A percentile compares a stretch with the other conserved stretches of the same genome.
These are phyloP conservation scores for Pezicula radicicola DNA, from an alignment of 2,329 filamentous ascomycete genomes.

Conservation along the genomic window DNA sequence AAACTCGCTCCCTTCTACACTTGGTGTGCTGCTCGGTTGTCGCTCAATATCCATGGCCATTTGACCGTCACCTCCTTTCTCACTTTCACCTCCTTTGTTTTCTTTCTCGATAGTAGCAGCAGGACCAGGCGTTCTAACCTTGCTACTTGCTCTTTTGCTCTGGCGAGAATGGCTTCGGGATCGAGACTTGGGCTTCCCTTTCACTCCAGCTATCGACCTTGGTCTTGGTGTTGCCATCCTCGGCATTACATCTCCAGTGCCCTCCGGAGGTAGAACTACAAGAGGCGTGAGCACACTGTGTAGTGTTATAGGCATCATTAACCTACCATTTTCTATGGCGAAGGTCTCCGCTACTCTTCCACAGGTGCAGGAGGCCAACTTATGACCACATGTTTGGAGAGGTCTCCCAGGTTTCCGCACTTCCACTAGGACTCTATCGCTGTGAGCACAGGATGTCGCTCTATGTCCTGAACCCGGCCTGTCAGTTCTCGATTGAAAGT, in stretches of 20 bases:
- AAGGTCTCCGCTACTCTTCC: background rate
- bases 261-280: background rate
- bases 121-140: background rate
- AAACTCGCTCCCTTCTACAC: too few relatives aligned
- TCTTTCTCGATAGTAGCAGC: background rate
- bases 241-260: background rate
- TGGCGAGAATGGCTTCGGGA: background rate
- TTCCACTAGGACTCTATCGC: constrained; percentile 20
- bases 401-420: constrained; percentile 26
- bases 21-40: too few relatives aligned
- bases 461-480: constrained; percentile 10
- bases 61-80: background rate
- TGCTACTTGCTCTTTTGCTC: background rate
- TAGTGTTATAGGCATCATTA: background rate
- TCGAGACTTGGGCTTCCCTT: background rate
- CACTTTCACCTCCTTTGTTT: background rate
- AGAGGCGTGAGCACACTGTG: background rate
- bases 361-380: constrained; percentile 20
- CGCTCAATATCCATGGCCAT: too few relatives aligned
- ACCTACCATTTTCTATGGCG: background rate
- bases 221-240: background rate
- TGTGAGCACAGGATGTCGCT: constrained; percentile 23
- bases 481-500: background rate
- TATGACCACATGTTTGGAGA: constrained; percentile 23
- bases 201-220: background rate